These are phyloP conservation scores for Candida morakotiae DNA, from an alignment of 805 yeast genomes.

Conservation along the genomic window DNA sequence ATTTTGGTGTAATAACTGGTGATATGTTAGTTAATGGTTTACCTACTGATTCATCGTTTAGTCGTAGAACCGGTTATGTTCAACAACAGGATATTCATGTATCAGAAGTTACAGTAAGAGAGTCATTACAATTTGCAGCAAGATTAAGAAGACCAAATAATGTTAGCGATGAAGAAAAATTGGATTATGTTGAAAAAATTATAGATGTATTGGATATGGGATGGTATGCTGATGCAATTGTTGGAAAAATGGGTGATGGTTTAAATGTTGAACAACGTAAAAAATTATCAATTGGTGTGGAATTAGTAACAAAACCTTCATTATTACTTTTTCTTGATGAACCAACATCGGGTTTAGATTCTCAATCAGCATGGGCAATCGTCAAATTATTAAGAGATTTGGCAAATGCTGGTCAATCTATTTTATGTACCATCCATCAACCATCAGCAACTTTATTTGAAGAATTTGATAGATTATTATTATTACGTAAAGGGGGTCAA, in stretches of 20 bases:
- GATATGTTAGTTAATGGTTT: conserved; percentile 55
- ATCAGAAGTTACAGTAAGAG: conserved; percentile 16
- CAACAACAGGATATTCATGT: conserved; percentile 20
- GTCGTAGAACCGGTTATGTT: conserved; percentile 31
- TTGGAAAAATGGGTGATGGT: conserved; percentile 15
- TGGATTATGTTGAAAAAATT: conserved; percentile 15
- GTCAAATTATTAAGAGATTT: conserved; percentile 44
- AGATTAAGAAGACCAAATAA: conserved; percentile 50
- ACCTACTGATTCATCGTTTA: conserved; percentile 45
- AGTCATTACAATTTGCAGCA: conserved; percentile 17
- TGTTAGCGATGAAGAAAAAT: conserved; percentile 11
- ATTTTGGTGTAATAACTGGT: conserved; percentile 56
- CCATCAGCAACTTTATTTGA: conserved; percentile 48
- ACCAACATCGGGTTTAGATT: conserved; percentile 61
- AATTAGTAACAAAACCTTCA: conserved; percentile 17
- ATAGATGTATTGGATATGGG: conserved; percentile 16
- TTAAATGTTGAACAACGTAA: conserved; percentile 18
- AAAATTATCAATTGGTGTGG: conserved; percentile 16
- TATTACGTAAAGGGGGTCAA: conserved; percentile 28
- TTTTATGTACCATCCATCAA: conserved; percentile 55
- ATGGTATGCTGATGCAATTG: conserved; percentile 15
- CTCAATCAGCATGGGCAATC: conserved; percentile 56
- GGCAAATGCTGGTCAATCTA: conserved; percentile 61
- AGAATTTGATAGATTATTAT: conserved; percentile 25
- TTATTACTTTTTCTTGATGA: conserved; percentile 55